These are phyloP conservation scores for Nicotiana benthamiana DNA, from an alignment of 257 asterid species.

Conservation along the genomic window DNA sequence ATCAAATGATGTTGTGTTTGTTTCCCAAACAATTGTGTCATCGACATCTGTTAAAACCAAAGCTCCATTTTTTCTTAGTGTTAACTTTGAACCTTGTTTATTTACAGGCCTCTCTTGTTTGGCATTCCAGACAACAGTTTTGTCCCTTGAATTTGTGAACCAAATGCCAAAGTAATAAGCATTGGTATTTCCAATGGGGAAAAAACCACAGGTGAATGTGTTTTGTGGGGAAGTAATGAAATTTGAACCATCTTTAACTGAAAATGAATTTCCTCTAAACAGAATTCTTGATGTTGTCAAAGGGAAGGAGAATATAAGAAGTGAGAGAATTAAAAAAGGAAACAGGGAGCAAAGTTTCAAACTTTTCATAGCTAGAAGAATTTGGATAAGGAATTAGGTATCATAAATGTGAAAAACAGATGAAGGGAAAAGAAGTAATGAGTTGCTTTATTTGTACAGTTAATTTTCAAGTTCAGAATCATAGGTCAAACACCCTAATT, in stretches of 20 bases:
- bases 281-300: conserved; percentile 22
- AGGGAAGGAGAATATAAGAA: conserved; percentile 2
- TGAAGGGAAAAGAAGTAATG: not conserved
- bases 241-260: conserved; percentile 29
- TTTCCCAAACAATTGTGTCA: conserved; percentile 26
- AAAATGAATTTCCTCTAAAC: conserved; percentile 33
- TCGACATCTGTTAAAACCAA: conserved; percentile 24
- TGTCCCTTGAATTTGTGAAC: conserved; percentile 54
- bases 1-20: conserved; percentile 14
- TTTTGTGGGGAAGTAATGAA: conserved; percentile 41
- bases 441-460: not conserved
- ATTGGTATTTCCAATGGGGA: conserved; percentile 30
- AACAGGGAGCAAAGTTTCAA: not conserved
- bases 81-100: conserved; percentile 27
- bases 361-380: not conserved
- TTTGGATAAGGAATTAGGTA: not conserved
- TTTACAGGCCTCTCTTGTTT: conserved; percentile 59
- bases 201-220: conserved; percentile 59
- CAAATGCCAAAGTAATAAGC: conserved; percentile 63
- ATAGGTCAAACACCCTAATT: not conserved
- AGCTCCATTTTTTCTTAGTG: conserved; percentile 19
- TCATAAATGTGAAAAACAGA: not conserved
- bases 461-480: too few relatives aligned
- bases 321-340: not conserved
- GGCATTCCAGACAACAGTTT: conserved; percentile 59